phyloP scores from a whole-genome alignment of 2,329 filamentous ascomycete species.

The Colletotrichum limetticola region DNA sequence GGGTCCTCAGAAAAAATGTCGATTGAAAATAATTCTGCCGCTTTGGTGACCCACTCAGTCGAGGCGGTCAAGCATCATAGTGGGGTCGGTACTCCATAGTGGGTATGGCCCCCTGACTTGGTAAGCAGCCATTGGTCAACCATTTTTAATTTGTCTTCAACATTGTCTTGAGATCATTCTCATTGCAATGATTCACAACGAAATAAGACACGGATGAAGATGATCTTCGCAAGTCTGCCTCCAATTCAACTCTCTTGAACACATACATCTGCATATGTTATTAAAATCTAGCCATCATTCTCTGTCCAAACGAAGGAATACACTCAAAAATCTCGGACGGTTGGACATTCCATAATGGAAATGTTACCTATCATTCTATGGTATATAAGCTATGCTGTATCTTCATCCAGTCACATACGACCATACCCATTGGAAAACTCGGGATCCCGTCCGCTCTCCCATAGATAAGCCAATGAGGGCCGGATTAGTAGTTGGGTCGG shows the following conservation, averaged over 20 bases:
- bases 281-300: too few species aligned
- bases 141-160: neutral
- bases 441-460: slow-evolving; percentile 19
- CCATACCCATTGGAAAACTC: slow-evolving; percentile 13
- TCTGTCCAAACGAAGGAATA: too few species aligned
- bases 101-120: neutral
- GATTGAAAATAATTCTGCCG: slow-evolving; percentile 34
- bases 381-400: fast-evolving
- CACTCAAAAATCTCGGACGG: too few species aligned
- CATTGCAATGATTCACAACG: neutral
- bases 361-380: fast-evolving
- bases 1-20: slow-evolving; percentile 7
- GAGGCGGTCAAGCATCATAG: slow-evolving; percentile 5
- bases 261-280: too few species aligned
- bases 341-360: neutral
- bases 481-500: slow-evolving; percentile 2
- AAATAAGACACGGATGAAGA: too few species aligned
- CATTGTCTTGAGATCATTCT: neutral
- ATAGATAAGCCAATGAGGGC: slow-evolving; percentile 1
- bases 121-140: slow-evolving; percentile 2
- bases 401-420: fast-evolving
- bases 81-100: neutral
- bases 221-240: too few species aligned
- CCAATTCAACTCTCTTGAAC: too few species aligned
- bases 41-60: neutral